Base-by-base conservation (phyloP, 495 filamentous ascomycete species). In the Trypethelium eluteriae region DNA sequence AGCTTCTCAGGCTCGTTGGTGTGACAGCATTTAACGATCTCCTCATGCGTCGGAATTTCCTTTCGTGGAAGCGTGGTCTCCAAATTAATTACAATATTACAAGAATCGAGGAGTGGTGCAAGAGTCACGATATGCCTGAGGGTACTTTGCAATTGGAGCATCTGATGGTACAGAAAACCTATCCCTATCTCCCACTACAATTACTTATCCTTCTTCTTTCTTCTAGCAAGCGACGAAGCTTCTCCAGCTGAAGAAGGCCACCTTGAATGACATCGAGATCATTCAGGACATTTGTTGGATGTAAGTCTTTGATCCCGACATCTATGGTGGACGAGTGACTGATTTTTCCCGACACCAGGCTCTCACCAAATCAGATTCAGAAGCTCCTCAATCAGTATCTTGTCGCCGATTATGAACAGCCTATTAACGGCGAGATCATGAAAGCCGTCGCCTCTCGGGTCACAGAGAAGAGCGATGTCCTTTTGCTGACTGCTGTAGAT, bases 11-110 rank as follows among this genome's bases (percentile, higher is more conserved):
- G 66, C 82, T 99, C 47, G 95, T 99, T 62, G 95, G 95, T 68
- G 95, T 99, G 44, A 99, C 95, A 3, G 95, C 95, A 16, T 99
- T 99, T 79, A 99, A 99, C 76, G 95, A 99, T 75, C 83, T 99
- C 62, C 85, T 99, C 53, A 96, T 99, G 92, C 85, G 95, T 64
- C 85, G 95, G 68, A 97, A 97, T 76, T 99, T 99, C 84, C 85
- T 99, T 65, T 96, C 93, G 14, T 99, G 95, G 95, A 99, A 99
- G 81, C 89, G 95, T 75, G 95, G 95, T 66, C 81, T 99, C 61
- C 95, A 99, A 80, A 99, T 99, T 79, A 99, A 99, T 78, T 99
- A 99, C 81, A 98, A 99, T 78, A 99, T 99, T 74, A 99, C 95
- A 35, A 86, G 95, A 39, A 98, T 99, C 65, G 95, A 99, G 77